Base-by-base conservation (phyloP, 2,329 filamentous ascomycete genomes). In the Penicillium sp. region DNA sequence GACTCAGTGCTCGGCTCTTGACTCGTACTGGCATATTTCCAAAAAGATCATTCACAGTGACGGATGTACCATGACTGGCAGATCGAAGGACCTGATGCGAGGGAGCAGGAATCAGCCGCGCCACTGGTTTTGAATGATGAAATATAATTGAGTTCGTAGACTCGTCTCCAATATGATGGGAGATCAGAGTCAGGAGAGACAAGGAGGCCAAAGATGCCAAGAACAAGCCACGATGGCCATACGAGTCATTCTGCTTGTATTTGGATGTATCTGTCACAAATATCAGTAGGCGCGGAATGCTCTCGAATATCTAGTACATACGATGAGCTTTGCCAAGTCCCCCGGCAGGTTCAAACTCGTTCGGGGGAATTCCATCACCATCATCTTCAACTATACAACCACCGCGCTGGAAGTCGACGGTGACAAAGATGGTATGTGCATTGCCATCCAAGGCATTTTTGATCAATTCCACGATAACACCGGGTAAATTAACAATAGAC, bases 1-100 rank as follows among this genome's bases (percentile, higher is more conserved):
- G 70, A 59, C 77, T 74, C 3, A 85, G 62, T 0, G 83, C 83
- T 58, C 92, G 83, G 63, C 92, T 89, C 68, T 94, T 96, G 24
- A 95, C 87, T 13, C 93, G 86, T 11, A 97, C 93, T 0, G 93
- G 92, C 84, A 97, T 90, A 54, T 87, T 88, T 0, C 92, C 92
- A 72, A 97, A 97, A 1, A 97, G 77, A 69, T 96, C 87, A 52
- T 87, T 84, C 5, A 96, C 88, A 0, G 81, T 81, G 2, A 93
- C 85, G 27, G 84, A 83, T 0, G 92, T 96, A 4, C 93, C 93
- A 74, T 90, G 85, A 18, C 77, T 70, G 52, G 80, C 81, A 34
- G 73, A 75, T 8, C 79, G 63, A 6, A 90, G 64, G 45, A 80
- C 77, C 43, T 89, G 82, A 45, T 86, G 81, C 7, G 79, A 71